Evolutionary conservation across 345 rosid species (phyloP).

Genomic region (Odontarrhena argentea): DNA sequence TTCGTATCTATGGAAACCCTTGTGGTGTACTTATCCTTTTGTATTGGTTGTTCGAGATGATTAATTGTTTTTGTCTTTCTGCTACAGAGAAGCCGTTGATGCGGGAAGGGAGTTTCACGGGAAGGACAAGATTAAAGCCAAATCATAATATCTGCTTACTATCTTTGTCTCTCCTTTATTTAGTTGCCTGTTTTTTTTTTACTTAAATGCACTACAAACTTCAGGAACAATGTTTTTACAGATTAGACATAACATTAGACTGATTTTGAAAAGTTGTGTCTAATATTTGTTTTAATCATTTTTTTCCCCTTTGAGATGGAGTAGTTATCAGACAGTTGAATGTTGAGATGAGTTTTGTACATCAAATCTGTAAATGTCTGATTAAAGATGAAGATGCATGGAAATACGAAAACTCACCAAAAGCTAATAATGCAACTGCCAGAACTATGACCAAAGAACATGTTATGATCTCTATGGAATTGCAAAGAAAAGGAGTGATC

Average conservation of each 20-base stretch:
- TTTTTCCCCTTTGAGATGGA: too few relatives aligned
- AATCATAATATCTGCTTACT: conserved; percentile 31
- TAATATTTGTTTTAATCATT: too few relatives aligned
- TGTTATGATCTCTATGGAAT: too few relatives aligned
- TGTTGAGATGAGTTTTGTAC: too few relatives aligned
- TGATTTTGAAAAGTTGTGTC: background rate
- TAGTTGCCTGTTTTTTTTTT: conserved; percentile 12
- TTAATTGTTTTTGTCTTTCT: background rate
- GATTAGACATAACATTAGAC: background rate
- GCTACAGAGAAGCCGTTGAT: conserved; percentile 77
- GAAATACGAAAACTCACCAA: too few relatives aligned
- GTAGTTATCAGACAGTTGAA: too few relatives aligned
- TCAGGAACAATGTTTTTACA: conserved; percentile 19
- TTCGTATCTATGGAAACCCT: conserved; percentile 31
- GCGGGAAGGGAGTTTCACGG: conserved; percentile 75
- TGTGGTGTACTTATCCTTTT: background rate
- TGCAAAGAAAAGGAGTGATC: too few relatives aligned
- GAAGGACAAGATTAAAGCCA: conserved; percentile 38
- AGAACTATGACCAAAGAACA: too few relatives aligned
- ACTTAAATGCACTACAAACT: conserved; percentile 5
- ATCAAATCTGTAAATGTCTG: too few relatives aligned
- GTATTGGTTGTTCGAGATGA: background rate
- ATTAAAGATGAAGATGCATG: too few relatives aligned
- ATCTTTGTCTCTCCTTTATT: conserved; percentile 16
- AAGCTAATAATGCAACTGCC: too few relatives aligned